Evolutionary conservation across 208 protist species (phyloP), one percentile per base, ranked within the genome.

Genomic region (Angomonas ambiguus): DNA sequence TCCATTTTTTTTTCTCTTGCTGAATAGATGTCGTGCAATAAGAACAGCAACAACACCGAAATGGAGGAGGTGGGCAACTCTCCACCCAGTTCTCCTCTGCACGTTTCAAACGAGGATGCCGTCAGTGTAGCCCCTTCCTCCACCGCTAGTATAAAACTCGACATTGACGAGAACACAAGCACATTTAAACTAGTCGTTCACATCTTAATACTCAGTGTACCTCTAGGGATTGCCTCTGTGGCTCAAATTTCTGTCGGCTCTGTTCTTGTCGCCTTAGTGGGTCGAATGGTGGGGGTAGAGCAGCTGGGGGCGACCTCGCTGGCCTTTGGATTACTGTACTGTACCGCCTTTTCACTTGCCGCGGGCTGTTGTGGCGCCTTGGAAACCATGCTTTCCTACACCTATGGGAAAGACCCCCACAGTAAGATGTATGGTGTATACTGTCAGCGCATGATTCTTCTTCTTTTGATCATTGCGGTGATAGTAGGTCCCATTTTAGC

Each of bases 351-450:
- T 51, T 67, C 81, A n/a, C 83, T 83, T 35, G 71, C 78, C 20
- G 53, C 81, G 0, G 83, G 88, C 27, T 87, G 87, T 62, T 86
- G 76, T 49, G 81, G 85, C n/a, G 85, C 83, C 1, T 74, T 92
- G 25, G 80, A 94, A 74, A 94, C 85, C 34, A 64, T 88, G 4
- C 77, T 94, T 30, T 92, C 85, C 32, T 77, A 87, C 65, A 79
- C 76, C 33, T 94, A 88, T 65, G 85, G 83, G 22, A 71, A 68
- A n/a, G 74, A 92, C 67, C 80, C 76, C 1, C 68, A 76, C 28
- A 90, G 80, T 66, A 91, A 89, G 58, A 51, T 91, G 13, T 92
- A 85, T 64, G 88, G 83, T 22, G 66, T 87, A 20, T 90, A 94
- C 67, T 68, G 68, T 3, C 88, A 90, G 74, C 76, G 88, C 55